Evolutionary conservation across 495 filamentous ascomycete genomes (phyloP), one percentile per base, ranked within the genome.

Genomic region (Podospora pseudocomata): DNA sequence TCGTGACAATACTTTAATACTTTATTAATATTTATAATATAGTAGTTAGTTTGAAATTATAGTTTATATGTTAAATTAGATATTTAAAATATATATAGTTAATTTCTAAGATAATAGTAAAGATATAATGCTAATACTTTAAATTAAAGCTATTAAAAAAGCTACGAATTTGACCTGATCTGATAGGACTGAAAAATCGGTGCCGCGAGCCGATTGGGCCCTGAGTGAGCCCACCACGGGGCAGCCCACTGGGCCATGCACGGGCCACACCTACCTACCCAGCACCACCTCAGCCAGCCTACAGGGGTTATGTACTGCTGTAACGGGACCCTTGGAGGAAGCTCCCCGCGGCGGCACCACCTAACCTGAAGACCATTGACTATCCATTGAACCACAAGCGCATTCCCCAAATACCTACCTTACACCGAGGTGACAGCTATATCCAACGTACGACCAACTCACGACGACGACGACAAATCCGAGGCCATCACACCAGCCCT

Each of bases 281-380:
- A 11, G 39, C 15, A 18, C 39, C 15, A 23, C 23, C 23, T 23
- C 23, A 23, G 23, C 13, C 39, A 49, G 39, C 39, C 39, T 11
- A 49, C 39, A 49, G 39, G 39, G 11, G 13, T 1, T 49, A 49
- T 11, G 15, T 32, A 32, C 30, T 49, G 39, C 39, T 49, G 39
- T 49, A 49, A 49, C 39, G 39, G 39, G 39, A 49, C 55, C n/a
- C 55, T 58, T 58, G 55, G 55, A 19, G 19, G 55, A 58, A 58
- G 55, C 55, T 58, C 55, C 55, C 55, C 55, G 55, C 55, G n/a
- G 55, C n/a, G 2, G 55, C 55, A 58, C n/a, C n/a, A 15, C 23
- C 55, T 58, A 9, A 19, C 23, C 23, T 23, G 23, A 58, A 5
- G 30, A 5, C 55, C 55, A 58, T 19, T 19, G n/a, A 58, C 55